These are phyloP conservation scores for Mallotus repandus DNA, from an alignment of 441 rosid genomes.

Conservation along the genomic window DNA sequence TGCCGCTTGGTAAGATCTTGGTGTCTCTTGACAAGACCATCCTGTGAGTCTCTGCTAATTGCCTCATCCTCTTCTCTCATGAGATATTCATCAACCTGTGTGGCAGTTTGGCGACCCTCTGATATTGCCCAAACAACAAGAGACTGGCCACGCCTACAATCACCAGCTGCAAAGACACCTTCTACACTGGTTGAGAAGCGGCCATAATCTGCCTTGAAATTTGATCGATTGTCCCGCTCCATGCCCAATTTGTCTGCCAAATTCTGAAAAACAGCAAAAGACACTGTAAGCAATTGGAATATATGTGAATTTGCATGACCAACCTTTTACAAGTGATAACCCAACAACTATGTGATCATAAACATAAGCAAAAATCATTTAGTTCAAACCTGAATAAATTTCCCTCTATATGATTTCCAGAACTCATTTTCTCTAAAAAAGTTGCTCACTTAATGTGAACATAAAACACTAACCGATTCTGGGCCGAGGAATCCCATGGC, in stretches of 20 bases:
- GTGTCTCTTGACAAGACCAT: constrained; percentile 26
- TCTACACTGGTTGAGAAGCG: constrained; percentile 84
- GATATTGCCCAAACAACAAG: constrained; percentile 99
- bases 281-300: background rate
- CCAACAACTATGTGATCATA: no score
- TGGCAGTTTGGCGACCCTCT: constrained; percentile 98
- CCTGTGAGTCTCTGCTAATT: constrained; percentile 15
- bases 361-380: no score
- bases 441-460: no score
- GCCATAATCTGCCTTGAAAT: constrained; percentile 97
- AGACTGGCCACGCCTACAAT: constrained; percentile 97
- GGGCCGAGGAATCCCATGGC: constrained; percentile 99
- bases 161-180: constrained; percentile 98
- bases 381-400: no score
- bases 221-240: constrained; percentile 83
- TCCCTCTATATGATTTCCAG: background rate
- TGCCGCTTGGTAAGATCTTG: constrained; percentile 38
- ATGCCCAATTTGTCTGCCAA: constrained; percentile 87
- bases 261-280: constrained; percentile 40
- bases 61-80: constrained; percentile 20
- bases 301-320: no score
- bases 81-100: constrained; percentile 83
- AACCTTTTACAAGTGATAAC: no score
- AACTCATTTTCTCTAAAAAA: background rate
- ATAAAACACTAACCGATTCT: constrained; percentile 63